Percentiles rank a stretch among this genome's conserved stretches.
Conservation (phyloP, 495 filamentous ascomycete species). For the Endocarpon pusillum region DNA sequence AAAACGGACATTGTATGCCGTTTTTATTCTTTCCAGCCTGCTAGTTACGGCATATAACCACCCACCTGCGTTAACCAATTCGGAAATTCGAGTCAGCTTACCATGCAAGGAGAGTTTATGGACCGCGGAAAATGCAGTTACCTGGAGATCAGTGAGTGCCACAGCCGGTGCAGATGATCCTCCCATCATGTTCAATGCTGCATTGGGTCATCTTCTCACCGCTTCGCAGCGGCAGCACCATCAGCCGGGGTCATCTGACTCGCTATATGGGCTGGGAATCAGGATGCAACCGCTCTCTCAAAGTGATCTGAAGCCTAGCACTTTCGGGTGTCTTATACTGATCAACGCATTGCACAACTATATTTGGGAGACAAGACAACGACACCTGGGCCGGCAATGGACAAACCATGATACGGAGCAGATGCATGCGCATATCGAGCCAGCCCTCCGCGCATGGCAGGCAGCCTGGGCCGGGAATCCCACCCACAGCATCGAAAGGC, state of each 20-base stretch:
- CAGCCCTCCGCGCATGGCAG: constrained; percentile 87
- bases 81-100: constrained; percentile 78
- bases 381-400: constrained; percentile 81
- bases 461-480: constrained; percentile 82
- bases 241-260: constrained; percentile 16
- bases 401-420: constrained; percentile 81
- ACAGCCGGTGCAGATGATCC: constrained; percentile 45
- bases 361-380: constrained; percentile 92
- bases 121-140: constrained; percentile 60
- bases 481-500: constrained; percentile 71
- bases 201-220: constrained; percentile 63
- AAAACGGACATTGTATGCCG: constrained; percentile 81
- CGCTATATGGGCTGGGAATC: too few species aligned
- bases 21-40: constrained; percentile 82
- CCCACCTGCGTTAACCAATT: constrained; percentile 78
- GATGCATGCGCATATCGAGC: constrained; percentile 94
- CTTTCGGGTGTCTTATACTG: constrained; percentile 81
- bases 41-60: constrained; percentile 88
- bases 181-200: constrained; percentile 51
- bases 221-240: constrained; percentile 59
- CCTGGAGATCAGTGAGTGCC: constrained; percentile 65
- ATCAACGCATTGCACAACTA: constrained; percentile 97
- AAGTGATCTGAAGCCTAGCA: constrained; percentile 67
- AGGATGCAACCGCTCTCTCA: constrained; percentile 37
- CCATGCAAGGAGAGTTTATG: constrained; percentile 92